These are phyloP conservation scores for Lactifluus volemus DNA, from an alignment of 768 basidiomycete species.

Conservation along the genomic window DNA sequence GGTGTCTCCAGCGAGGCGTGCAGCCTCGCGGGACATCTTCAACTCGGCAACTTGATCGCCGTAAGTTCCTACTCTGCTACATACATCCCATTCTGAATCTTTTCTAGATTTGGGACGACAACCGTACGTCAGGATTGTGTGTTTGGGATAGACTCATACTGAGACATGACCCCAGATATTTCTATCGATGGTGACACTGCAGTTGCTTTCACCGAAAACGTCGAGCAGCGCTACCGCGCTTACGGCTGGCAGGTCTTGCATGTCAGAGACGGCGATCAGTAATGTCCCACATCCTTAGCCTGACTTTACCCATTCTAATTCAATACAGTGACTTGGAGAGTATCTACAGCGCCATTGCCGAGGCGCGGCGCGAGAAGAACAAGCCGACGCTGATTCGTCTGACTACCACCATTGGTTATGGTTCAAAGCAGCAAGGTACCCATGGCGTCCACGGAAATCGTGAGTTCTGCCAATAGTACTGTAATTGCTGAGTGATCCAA, in stretches of 20 bases:
- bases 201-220: constrained; percentile 91
- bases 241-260: constrained; percentile 94
- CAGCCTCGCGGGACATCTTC: constrained; percentile 87
- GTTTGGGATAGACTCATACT: not conserved
- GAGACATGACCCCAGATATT: constrained; percentile 52
- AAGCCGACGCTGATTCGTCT: constrained; percentile 86
- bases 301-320: constrained; percentile 7
- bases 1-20: constrained; percentile 91
- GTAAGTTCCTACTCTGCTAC: constrained; percentile 37
- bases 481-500: constrained; percentile 5
- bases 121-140: constrained; percentile 48
- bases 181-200: constrained; percentile 94
- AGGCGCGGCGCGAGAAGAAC: constrained; percentile 63
- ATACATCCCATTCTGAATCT: constrained; percentile 16
- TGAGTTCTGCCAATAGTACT: constrained; percentile 34
- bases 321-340: constrained; percentile 55
- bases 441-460: constrained; percentile 93
- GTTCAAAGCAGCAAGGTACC: constrained; percentile 87
- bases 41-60: constrained; percentile 87
- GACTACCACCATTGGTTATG: constrained; percentile 87
- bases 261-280: constrained; percentile 71
- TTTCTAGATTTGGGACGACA: constrained; percentile 83
- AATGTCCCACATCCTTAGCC: not conserved
- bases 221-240: constrained; percentile 75
- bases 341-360: constrained; percentile 71